Evolutionary conservation across 1,139 yeast species (phyloP).

Genomic region (Lizanozyma gosingica): DNA sequence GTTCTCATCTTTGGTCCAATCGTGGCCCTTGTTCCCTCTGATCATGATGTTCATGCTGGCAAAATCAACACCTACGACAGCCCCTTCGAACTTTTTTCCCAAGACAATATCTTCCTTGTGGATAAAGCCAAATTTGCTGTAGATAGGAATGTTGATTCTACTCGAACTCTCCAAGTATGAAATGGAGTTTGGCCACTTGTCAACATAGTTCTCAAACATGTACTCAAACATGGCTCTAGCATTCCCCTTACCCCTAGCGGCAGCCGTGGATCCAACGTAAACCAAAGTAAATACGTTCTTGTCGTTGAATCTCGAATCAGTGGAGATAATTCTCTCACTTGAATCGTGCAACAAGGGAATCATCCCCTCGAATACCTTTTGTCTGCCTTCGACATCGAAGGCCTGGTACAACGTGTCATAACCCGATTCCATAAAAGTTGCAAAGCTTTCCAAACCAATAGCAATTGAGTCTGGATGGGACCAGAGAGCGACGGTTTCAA

Average conservation of each 20-base stretch:
- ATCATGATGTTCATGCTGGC: constrained; percentile 55
- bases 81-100: constrained; percentile 27
- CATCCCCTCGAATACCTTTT: constrained; percentile 47
- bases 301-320: constrained; percentile 26
- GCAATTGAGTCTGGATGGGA: constrained; percentile 46
- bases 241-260: constrained; percentile 61
- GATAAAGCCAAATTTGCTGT: constrained; percentile 47
- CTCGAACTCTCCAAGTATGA: constrained; percentile 55
- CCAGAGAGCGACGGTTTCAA: constrained; percentile 61
- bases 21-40: constrained; percentile 36
- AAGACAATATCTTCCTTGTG: constrained; percentile 41
- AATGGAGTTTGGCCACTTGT: constrained; percentile 29
- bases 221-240: constrained; percentile 49
- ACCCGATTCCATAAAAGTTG: constrained; percentile 48
- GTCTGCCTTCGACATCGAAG: constrained; percentile 44
- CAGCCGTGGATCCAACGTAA: constrained; percentile 49
- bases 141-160: constrained; percentile 46
- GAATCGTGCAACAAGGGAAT: constrained; percentile 45
- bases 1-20: constrained; percentile 4
- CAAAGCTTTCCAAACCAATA: constrained; percentile 35
- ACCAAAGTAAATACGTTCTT: constrained; percentile 48
- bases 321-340: constrained; percentile 25
- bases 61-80: constrained; percentile 33
- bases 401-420: constrained; percentile 45
- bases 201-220: constrained; percentile 45